Percentiles rank a stretch among this genome's conserved stretches.
Evolutionary conservation across 345 rosid species (phyloP).

Genomic region (Cochlearia excelsa): DNA sequence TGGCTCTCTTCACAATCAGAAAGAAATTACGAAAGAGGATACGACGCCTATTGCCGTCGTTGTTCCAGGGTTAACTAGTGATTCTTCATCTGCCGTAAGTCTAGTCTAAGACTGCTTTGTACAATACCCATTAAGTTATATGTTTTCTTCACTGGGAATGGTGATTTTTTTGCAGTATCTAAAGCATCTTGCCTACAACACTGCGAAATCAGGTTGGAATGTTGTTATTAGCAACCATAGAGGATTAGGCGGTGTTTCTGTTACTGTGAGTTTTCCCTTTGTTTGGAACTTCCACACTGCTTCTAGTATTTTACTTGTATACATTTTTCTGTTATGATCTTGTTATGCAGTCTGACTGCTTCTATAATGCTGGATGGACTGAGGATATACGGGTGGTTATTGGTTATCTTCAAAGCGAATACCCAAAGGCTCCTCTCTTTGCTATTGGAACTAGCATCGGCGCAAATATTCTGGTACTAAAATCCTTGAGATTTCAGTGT

Average conservation of each 20-base stretch:
- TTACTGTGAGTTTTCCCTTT: constrained; percentile 57
- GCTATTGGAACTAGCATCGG: constrained; percentile 93
- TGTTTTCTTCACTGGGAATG: not conserved
- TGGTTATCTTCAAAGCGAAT: constrained; percentile 53
- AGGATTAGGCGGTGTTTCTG: constrained; percentile 85
- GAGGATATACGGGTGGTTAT: constrained; percentile 65
- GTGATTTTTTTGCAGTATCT: constrained; percentile 50
- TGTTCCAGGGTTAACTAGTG: constrained; percentile 74
- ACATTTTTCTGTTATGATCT: constrained; percentile 2
- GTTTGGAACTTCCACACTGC: not conserved
- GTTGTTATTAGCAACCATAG: constrained; percentile 89
- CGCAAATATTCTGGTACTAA: constrained; percentile 72
- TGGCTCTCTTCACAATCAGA: constrained; percentile 28
- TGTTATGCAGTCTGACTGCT: constrained; percentile 73
- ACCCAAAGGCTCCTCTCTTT: constrained; percentile 80
- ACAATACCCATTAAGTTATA: not conserved
- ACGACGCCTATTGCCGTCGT: constrained; percentile 53
- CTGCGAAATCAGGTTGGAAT: constrained; percentile 73
- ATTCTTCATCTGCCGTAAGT: constrained; percentile 64
- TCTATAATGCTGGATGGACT: constrained; percentile 94
- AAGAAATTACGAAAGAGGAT: constrained; percentile 43
- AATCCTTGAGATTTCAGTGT: not conserved
- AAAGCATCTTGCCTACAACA: constrained; percentile 63
- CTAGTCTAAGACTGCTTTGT: not conserved
- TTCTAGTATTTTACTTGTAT: constrained; percentile 1